A percentile compares a stretch with the other conserved stretches of the same genome.
These are phyloP conservation scores for Boletus reticuloceps DNA, from an alignment of 768 basidiomycete species.

Conservation along the genomic window DNA sequence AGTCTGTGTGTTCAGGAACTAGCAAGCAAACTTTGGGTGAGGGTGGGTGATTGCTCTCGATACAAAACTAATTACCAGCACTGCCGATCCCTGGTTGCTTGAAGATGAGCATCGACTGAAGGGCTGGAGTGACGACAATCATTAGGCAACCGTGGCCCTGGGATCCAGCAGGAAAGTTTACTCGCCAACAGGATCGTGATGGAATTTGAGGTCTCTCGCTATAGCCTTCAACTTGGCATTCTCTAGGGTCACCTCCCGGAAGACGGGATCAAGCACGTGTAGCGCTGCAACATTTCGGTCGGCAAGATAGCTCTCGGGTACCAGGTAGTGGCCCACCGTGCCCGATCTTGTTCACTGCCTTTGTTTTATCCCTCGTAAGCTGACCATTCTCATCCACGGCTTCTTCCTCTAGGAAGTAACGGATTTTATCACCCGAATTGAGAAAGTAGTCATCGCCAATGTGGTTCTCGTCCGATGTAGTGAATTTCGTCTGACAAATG, in stretches of 20 bases:
- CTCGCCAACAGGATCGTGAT: conserved; percentile 81
- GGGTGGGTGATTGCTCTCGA: background rate
- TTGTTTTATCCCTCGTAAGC: conserved; percentile 66
- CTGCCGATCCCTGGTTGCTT: conserved; percentile 94
- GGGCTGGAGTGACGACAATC: conserved; percentile 41
- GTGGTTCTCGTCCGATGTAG: conserved; percentile 69
- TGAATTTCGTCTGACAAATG: conserved; percentile 76
- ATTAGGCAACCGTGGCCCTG: background rate
- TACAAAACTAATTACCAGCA: conserved; percentile 54
- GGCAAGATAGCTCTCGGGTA: background rate
- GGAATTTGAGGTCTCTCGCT: conserved; percentile 77
- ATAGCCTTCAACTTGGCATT: conserved; percentile 68
- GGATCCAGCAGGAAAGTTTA: background rate
- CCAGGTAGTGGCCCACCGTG: conserved; percentile 51
- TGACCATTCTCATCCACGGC: conserved; percentile 70
- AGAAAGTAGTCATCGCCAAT: conserved; percentile 94
- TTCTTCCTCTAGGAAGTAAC: conserved; percentile 91
- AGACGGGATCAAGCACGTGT: conserved; percentile 82
- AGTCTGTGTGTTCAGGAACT: conserved; percentile 95
- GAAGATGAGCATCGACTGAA: conserved; percentile 95
- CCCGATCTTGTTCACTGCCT: conserved; percentile 93
- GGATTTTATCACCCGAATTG: conserved; percentile 89
- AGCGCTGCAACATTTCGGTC: conserved; percentile 49
- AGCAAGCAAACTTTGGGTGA: background rate
- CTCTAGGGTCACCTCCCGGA: conserved; percentile 76